Base-by-base conservation (phyloP, 805 yeast genomes). In the Maudiozyma serrabonitensis region DNA sequence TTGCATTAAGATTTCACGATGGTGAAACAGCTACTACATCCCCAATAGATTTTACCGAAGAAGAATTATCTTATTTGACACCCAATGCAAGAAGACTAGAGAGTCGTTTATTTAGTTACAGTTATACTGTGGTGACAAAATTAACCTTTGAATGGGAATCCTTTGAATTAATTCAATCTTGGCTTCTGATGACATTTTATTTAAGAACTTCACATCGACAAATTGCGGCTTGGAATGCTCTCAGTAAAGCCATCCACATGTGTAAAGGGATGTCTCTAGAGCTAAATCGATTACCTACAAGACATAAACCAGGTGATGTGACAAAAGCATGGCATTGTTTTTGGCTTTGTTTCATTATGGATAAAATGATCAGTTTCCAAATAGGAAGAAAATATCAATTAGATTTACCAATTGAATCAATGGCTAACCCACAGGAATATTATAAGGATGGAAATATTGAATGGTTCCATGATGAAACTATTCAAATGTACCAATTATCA, bases 291-390 rank as follows among this genome's bases (percentile, higher is more conserved):
- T 55, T 61, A 16, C 69, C 69, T 2, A 50, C 50, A 41, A 43
- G 47, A 3, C 61, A 60, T 40, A 28, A 52, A 39, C 60, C 42
- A 45, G 70, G 53, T 57, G 82, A 78, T 52, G 58, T 55, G 18
- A 50, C 70, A 12, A 79, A 80, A 56, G 73, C 78, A 1, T 68
- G 68, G 54, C 66, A 83, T 45, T 71, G 80, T 1, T 81, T 76
- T 57, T 80, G 82, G 80, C 53, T 73, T 19, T 76, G 75, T 6
- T 81, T 73, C 55, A 70, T 77, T 1, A 66, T 76, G 65, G 87
- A 81, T 55, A 68, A 80, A 51, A 51, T 79, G 15, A 60, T 78
- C 51, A 78, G 77, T 5, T 63, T 79, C 41, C 83, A 78, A 50
- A 69, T 72, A 38, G 85, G 84, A 1, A 63, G 79, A 43, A 64